These are phyloP conservation scores for Ceratobasidium sp. DNA, from an alignment of 1,284 basidiomycete species.

Conservation along the genomic window DNA sequence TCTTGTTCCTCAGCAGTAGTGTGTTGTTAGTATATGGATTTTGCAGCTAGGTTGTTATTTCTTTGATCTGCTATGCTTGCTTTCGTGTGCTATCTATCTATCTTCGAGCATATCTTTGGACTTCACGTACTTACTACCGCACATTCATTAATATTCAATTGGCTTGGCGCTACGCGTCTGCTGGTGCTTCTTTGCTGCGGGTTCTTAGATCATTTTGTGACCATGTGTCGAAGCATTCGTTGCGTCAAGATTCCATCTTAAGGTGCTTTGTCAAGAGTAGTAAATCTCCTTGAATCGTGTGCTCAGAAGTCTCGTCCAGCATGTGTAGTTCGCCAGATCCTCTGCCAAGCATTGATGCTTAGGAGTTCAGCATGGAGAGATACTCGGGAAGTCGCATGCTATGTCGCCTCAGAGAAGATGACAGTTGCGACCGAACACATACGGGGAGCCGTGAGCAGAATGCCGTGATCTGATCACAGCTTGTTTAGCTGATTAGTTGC, in stretches of 20 bases:
- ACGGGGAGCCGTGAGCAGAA: too few relatives aligned
- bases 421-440: too few relatives aligned
- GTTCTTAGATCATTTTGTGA: not conserved
- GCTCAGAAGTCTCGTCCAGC: not conserved
- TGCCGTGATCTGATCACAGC: too few relatives aligned
- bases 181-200: not conserved
- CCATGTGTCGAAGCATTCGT: too few relatives aligned
- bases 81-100: constrained; percentile 6
- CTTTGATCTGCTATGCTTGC: not conserved
- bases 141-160: not conserved
- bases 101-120: not conserved
- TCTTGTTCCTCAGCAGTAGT: not conserved
- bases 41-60: constrained; percentile 3
- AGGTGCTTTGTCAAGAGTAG: not conserved
- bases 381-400: not conserved
- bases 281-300: not conserved
- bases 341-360: constrained; percentile 15
- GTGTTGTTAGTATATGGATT: too few relatives aligned
- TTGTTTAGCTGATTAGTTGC: too few relatives aligned
- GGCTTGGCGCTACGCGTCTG: not conserved
- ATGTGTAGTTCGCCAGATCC: not conserved
- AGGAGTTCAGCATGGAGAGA: not conserved
- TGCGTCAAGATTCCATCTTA: not conserved
- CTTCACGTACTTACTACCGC: not conserved
- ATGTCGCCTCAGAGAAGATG: not conserved